phyloP scores from a whole-genome alignment of 1,284 basidiomycete genomes.

The Wolfiporia cocos region DNA sequence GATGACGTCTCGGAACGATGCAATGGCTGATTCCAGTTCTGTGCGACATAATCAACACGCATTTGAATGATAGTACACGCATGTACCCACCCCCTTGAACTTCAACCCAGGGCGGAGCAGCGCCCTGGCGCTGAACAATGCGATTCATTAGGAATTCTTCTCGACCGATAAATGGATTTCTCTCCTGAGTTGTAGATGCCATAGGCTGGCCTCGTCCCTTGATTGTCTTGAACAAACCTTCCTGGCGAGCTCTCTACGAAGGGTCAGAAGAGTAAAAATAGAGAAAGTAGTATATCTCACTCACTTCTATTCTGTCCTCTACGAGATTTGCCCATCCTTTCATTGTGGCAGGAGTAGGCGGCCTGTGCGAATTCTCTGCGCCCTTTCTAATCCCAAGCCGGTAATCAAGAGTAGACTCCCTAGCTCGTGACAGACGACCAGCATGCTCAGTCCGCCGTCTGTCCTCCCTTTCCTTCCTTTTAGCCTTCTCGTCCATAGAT shows the following conservation, averaged over 20 bases:
- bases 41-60: constrained; percentile 1
- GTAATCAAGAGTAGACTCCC: constrained; percentile 77
- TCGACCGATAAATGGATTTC: constrained; percentile 77
- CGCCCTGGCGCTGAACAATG: constrained; percentile 81
- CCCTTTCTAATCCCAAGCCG: constrained; percentile 44
- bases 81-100: constrained; percentile 57
- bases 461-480: constrained; percentile 44
- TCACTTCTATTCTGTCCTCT: constrained; percentile 77
- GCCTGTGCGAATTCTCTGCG: constrained; percentile 26
- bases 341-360: constrained; percentile 52
- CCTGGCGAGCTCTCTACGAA: constrained; percentile 53
- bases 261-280: not conserved
- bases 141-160: constrained; percentile 86
- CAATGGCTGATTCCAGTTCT: constrained; percentile 53
- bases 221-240: constrained; percentile 70
- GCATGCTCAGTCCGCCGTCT: constrained; percentile 47
- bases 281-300: constrained; percentile 9
- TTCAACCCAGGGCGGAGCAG: constrained; percentile 89
- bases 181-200: constrained; percentile 51
- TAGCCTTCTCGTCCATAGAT: constrained; percentile 44
- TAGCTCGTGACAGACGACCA: constrained; percentile 55
- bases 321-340: constrained; percentile 73
- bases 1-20: constrained; percentile 60
- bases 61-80: too few relatives aligned
- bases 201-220: constrained; percentile 76